Evolutionary conservation across 441 rosid species (phyloP), one percentile per base, ranked within the genome.

Genomic region (Populus hybrid): DNA sequence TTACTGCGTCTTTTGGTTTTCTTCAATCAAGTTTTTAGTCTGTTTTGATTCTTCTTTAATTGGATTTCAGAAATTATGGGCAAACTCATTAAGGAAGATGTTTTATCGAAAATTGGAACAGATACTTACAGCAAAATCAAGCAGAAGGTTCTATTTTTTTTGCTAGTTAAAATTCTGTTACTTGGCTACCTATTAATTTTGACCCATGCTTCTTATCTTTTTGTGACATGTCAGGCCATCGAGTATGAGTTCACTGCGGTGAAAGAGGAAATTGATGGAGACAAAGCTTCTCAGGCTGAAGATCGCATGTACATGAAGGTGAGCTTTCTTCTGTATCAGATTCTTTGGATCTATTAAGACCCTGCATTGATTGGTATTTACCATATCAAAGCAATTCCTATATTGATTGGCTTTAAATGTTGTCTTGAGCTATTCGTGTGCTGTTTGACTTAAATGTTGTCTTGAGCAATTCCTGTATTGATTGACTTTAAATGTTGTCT

Each of bases 301-400:
- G 93, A 90, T 75, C 87, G 73, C 76, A 83, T 91, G 89, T 94
- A 96, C 88, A 85, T 85, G 91, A 94, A 92, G 92, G 98, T 89
- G 50, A 82, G 30, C 10, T 82, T 50, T 71, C 28, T 69, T 3
- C 10, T 65, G 16, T 71, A 50, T 38, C 46, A 38, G 46, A 38
- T 38, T 38, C 46, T 42, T 70, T 36, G 21, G 26, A 42, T 67
- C 9, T 26, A 26, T 65, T 34, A 23, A 71, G 24, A 35, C 40
- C 71, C 74, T 38, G 30, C 63, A 65, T 34, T 82, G n/a, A 61
- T 5, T 8, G n/a, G 38, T 16, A 50, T 14, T 50, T 50, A 50
- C 57, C 57, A 3, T 50, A 50, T 16, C 20, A 14, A 50, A 50
- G 7, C 57, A 50, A 50, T 50, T 50, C 20, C 57, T 14, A 8